Base-by-base conservation (phyloP, 352 stramenopile species). In the Pythium rhizo-oryzae region DNA sequence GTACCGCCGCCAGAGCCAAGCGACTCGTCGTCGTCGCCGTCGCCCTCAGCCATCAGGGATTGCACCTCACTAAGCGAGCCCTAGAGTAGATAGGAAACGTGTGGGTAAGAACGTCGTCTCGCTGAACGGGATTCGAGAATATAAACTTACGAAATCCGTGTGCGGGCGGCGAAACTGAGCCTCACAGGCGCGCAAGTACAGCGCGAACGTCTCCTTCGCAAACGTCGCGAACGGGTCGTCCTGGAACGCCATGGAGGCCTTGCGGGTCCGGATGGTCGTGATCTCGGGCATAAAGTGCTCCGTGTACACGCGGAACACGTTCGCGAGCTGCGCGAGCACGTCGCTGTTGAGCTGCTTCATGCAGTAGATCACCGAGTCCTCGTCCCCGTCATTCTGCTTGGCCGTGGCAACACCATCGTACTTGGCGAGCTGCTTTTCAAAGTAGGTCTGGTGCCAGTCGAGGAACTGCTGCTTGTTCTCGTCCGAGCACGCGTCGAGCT, bases 391-490 rank as follows among this genome's bases (percentile, higher is more conserved):
- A n/a, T n/a, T n/a, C n/a, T n/a, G n/a, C n/a, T n/a, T n/a, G n/a
- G n/a, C n/a, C n/a, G n/a, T n/a, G n/a, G n/a, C n/a, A n/a, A n/a
- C n/a, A n/a, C n/a, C n/a, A 15, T 67, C 79, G 71, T 85, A 91
- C 24, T 65, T 59, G 37, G 69, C 69, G n/a, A 92, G 62, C 19
- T 65, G 67, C 46, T 78, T 76, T 12, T 87, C 75, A 75, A 96
- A 93, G 64, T 91, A 88, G 28, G 62, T 41, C 57, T 93, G 82
- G 53, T 96, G 85, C 88, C 88, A 96, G 43, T 93, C 80, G 11
- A 96, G 68, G 70, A 94, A 96, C 44, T 93, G 88, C 59, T 93
- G 83, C 7, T 85, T 87, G 65, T 92, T 90, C 33, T 94, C 81
- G 23, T 91, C 76, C 30, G 74, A 89, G 69, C 85, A 92, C 6